Evolutionary conservation across 2,329 filamentous ascomycete species (phyloP), one percentile per base, ranked within the genome.

Genomic region (Tolypocladium ophioglossoides): DNA sequence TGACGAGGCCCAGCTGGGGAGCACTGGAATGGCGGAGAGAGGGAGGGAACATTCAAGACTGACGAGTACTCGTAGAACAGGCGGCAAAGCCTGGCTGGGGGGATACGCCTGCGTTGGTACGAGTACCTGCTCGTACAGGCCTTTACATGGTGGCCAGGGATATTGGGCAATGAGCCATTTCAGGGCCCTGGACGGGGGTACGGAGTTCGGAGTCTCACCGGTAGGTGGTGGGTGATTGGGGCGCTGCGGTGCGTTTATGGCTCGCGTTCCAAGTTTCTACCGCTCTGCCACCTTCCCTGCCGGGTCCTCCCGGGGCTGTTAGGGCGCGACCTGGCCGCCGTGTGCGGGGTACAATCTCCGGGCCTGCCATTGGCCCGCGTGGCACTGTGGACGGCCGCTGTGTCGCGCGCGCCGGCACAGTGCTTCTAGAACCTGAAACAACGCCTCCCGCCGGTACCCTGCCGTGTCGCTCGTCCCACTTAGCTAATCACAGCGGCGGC

Each of bases 261-360:
- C 41, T 16, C 16, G 24, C 24, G 6, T 47, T 47, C 24, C 38
- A 37, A 22, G 39, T 47, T 52, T 35, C 24, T 2, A 18, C 39
- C 16, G 40, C 51, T 48, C 24, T 47, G 44, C 8, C 50, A 38
- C 49, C 52, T 54, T 54, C 44, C 54, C 50, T 52, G 51, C 54
- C 54, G 56, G 56, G 49, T 39, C 51, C 49, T 56, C 56, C 54
- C 52, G 54, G 49, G 39, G 50, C 52, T 41, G 49, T 48, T 54
- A 39, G 30, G 39, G 51, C 22, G 39, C 51, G 40, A 53, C 40
- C 40, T 47, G 32, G 32, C 22, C 20, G 35, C 49, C 35, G 49
- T 10, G 49, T 39, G 49, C 34, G 20, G 22, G 35, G 4, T 50
- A 50, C 49, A 38, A 24, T 4, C 11, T 30, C n/a, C 34, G 9